phyloP scores from a whole-genome alignment of 805 yeast species.

The Ogataea siamensis region DNA sequence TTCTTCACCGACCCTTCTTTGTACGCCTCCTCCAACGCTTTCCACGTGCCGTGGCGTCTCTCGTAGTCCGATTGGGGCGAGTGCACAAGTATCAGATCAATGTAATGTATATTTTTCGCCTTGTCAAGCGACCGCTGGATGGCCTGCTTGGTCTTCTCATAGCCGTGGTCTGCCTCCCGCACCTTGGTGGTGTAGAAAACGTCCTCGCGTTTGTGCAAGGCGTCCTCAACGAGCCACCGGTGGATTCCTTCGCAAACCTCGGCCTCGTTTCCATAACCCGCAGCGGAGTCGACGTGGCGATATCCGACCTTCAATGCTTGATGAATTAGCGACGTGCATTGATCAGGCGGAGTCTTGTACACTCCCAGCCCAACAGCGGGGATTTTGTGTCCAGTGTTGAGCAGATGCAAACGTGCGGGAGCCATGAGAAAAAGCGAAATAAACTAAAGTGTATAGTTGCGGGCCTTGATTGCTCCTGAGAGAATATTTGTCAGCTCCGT shows the following conservation, averaged over 20 bases:
- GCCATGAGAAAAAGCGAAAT: not conserved
- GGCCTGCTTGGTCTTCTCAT: constrained; percentile 41
- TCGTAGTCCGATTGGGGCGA: constrained; percentile 46
- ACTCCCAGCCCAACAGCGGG: constrained; percentile 62
- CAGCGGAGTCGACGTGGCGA: constrained; percentile 74
- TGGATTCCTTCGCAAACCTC: constrained; percentile 61
- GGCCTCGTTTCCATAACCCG: constrained; percentile 57
- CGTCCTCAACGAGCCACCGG: constrained; percentile 34
- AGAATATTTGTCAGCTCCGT: no score
- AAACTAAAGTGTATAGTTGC: no score
- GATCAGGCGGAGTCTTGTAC: constrained; percentile 40
- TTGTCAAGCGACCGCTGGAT: constrained; percentile 41
- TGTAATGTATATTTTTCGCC: constrained; percentile 44
- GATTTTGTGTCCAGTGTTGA: constrained; percentile 41
- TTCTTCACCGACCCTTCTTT: constrained; percentile 46
- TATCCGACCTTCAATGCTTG: constrained; percentile 65
- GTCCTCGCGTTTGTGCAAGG: constrained; percentile 33
- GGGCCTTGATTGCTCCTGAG: no score
- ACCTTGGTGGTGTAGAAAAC: constrained; percentile 43
- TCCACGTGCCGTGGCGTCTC: constrained; percentile 49
- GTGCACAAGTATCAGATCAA: constrained; percentile 55
- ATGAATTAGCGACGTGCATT: constrained; percentile 45
- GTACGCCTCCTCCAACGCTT: constrained; percentile 55
- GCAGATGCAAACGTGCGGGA: not conserved
- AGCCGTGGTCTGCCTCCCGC: constrained; percentile 30